Evolutionary conservation across 257 asterid species (phyloP).

Genomic region (Nyctanthes arbortristis): DNA sequence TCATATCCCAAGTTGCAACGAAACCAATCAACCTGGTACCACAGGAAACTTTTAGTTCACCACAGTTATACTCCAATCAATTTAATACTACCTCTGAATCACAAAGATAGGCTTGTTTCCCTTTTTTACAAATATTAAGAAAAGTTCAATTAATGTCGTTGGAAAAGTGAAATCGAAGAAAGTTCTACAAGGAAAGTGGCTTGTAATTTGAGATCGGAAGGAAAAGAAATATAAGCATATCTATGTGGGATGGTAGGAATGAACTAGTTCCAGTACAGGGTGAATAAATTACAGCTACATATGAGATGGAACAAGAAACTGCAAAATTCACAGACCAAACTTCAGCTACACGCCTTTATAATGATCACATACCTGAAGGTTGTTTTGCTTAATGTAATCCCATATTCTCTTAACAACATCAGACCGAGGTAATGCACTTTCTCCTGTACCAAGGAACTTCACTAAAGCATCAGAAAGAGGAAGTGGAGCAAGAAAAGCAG

Average conservation of each 20-base stretch:
- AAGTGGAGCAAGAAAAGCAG: conserved; percentile 74
- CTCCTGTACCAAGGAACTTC: conserved; percentile 91
- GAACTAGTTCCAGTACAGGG: background rate
- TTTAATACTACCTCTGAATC: too few species aligned
- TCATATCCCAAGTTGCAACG: background rate
- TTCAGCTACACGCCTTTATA: conserved; percentile 4
- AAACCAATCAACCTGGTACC: background rate
- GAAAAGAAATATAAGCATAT: too few species aligned
- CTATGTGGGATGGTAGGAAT: too few species aligned
- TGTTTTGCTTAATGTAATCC: conserved; percentile 83
- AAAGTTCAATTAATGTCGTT: too few species aligned
- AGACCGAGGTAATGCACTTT: conserved; percentile 66
- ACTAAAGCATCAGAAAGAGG: conserved; percentile 79
- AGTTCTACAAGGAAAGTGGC: too few species aligned
- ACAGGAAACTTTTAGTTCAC: background rate
- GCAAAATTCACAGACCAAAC: background rate
- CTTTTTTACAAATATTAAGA: too few species aligned
- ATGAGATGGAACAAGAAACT: background rate
- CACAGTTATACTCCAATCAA: background rate
- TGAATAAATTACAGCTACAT: background rate
- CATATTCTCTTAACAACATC: conserved; percentile 81
- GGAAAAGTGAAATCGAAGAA: too few species aligned
- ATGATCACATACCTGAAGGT: conserved; percentile 70
- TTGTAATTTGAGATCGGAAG: too few species aligned
- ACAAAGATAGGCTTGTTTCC: too few species aligned